A percentile compares a stretch with the other conserved stretches of the same genome.
These are phyloP conservation scores for Pyricularia sp. DNA, from an alignment of 2,329 filamentous ascomycete genomes.

Conservation along the genomic window DNA sequence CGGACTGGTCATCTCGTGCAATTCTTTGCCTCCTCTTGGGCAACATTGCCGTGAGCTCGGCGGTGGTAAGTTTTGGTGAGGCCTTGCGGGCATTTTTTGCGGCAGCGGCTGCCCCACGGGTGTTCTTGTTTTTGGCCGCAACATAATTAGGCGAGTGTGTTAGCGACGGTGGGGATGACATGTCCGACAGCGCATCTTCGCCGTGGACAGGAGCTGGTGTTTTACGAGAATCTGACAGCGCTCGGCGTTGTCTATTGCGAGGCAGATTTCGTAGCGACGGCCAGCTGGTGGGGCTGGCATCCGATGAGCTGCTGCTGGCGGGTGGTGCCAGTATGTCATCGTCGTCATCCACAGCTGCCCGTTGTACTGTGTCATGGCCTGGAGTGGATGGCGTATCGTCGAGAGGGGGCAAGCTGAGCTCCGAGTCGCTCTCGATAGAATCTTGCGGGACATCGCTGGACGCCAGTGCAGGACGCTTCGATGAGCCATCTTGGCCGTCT, in stretches of 20 bases:
- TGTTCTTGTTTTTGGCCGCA: slow-evolving; percentile 14
- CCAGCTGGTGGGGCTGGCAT: slow-evolving; percentile 31
- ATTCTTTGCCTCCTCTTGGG: slow-evolving; percentile 35
- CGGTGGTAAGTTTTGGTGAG: slow-evolving; percentile 33
- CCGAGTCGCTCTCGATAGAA: slow-evolving; percentile 13
- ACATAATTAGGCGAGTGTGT: slow-evolving; percentile 51
- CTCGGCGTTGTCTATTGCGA: slow-evolving; percentile 21
- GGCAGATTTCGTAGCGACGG: slow-evolving; percentile 39
- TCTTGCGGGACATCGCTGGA: slow-evolving; percentile 10
- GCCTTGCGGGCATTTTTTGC: slow-evolving; percentile 18
- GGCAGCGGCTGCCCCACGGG: slow-evolving; percentile 9
- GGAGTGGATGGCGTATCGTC: slow-evolving; percentile 5
- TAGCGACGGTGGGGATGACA: slow-evolving; percentile 52
- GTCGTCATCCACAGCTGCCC: slow-evolving; percentile 16
- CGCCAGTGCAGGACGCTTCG: slow-evolving; percentile 17
- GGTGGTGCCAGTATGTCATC: slow-evolving; percentile 42
- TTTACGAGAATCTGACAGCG: slow-evolving; percentile 10
- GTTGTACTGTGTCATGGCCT: slow-evolving; percentile 4
- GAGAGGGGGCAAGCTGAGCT: slow-evolving; percentile 5
- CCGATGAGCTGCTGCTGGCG: slow-evolving; percentile 34
- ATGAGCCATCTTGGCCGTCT: slow-evolving; percentile 25
- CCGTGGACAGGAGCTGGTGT: slow-evolving; percentile 26
- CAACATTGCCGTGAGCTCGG: slow-evolving; percentile 38
- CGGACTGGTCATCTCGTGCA: slow-evolving; percentile 6
- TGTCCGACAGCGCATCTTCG: slow-evolving; percentile 33